Evolutionary conservation across 805 yeast genomes (phyloP).

Genomic region (Naumovozyma castellii): DNA sequence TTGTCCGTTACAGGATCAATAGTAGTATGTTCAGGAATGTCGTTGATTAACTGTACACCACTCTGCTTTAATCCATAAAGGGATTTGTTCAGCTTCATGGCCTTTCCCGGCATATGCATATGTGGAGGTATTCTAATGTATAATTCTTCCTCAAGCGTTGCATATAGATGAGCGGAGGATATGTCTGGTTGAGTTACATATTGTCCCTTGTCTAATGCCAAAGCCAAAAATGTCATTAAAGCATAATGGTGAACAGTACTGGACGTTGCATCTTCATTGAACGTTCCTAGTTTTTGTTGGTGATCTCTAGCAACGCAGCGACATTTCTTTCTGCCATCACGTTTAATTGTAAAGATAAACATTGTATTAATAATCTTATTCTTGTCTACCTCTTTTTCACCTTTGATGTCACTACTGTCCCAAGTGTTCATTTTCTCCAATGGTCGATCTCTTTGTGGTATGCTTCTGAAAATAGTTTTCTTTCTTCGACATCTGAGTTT

Average conservation of each 20-base stretch:
- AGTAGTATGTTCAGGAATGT: too few relatives aligned
- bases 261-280: constrained; percentile 4
- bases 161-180: constrained; percentile 4
- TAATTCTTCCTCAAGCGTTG: constrained; percentile 3
- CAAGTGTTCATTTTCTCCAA: constrained; percentile 8
- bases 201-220: constrained; percentile 2
- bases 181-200: constrained; percentile 6
- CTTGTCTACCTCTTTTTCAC: background rate
- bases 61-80: constrained; percentile 5
- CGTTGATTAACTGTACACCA: constrained; percentile 5
- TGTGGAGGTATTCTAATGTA: constrained; percentile 6
- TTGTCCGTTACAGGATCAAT: too few relatives aligned
- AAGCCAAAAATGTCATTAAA: constrained; percentile 6
- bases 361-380: constrained; percentile 5
- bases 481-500: constrained; percentile 3
- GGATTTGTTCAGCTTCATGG: constrained; percentile 5
- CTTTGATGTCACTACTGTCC: constrained; percentile 2
- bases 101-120: constrained; percentile 4
- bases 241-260: constrained; percentile 10
- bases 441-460: constrained; percentile 9
- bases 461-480: constrained; percentile 3
- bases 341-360: constrained; percentile 9
- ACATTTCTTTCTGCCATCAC: constrained; percentile 10
- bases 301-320: constrained; percentile 11
- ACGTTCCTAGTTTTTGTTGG: constrained; percentile 7